Base-by-base conservation (phyloP, 768 basidiomycete genomes). In the Auricularia sp. region DNA sequence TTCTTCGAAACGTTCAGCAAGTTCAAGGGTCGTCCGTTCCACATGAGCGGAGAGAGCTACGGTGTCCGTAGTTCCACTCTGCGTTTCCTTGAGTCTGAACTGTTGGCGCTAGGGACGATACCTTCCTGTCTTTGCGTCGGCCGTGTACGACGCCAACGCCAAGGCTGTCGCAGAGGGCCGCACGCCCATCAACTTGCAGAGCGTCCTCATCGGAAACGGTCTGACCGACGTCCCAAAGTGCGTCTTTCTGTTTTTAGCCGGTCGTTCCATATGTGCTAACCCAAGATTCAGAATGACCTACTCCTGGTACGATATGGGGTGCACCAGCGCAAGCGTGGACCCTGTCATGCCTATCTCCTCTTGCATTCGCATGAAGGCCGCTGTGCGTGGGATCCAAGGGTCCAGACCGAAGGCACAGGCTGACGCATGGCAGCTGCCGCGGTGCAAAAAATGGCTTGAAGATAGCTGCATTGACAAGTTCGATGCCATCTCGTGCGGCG, bases 401-500 rank as follows among this genome's bases (percentile, higher is more conserved):
- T 33, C 14, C 23, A 8, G 21, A 8, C 6, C 23, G 4, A 35
- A 29, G 7, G 10, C 14, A 29, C 56, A n/a, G 14, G 7, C 66
- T 67, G 64, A 76, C 0, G 75, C 75, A 1, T 70, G 4, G 35
- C 67, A 88, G 86, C 77, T 91, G 23, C 85, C 88, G 29, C 83
- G 85, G 59, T 93, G 91, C 72, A 76, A 84, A 67, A 78, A 78
- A 65, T 78, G 79, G 42, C 78, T 87, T 71, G 74, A 79, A 21
- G 72, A 78, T 44, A 77, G 76, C 53, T 93, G 90, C 67, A 78
- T 90, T 35, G 81, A 90, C 64, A 75, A 76, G 18, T 86, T 86
- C 67, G 89, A 93, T 71, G 73, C 77, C 23, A 83, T 87, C 36
- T 78, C 82, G 65, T 93, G 91, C 69, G 76, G 74, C n/a, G 86